Evolutionary conservation across 306 rosid genomes (phyloP), one percentile per base, ranked within the genome.

Genomic region (Erythrophleum fordii): DNA sequence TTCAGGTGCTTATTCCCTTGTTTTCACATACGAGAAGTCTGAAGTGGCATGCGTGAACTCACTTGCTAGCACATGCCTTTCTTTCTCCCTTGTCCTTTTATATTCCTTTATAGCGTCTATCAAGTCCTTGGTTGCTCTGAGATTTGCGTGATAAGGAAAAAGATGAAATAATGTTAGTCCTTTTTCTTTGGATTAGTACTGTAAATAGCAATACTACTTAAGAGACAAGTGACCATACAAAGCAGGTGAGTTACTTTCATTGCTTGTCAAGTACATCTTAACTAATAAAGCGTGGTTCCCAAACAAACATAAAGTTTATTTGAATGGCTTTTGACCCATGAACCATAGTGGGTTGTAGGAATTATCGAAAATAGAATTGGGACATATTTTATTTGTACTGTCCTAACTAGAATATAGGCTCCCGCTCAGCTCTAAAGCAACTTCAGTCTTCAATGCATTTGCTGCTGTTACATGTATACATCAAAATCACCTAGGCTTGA

Each of bases 1-100:
- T 77, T 92, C 81, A 87, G 84, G 42, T 89, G 93, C 79, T 60
- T 90, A 35, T 82, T 81, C 58, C 92, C 94, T 1, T 92, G 97
- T 83, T 85, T 86, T 74, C 79, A 64, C 72, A 85, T 80, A 45
- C 56, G 84, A 48, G 65, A 88, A 29, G 35, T 12, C 14, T 11
- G 22, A 73, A 26, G n/a, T 26, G 9, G 42, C 9, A 26, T n/a
- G 18, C 18, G 8, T 8, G 31, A 42, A 23, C 18, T n/a, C n/a
- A n/a, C n/a, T 66, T 18, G 39, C 76, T 29, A 22, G 42, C 48
- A 45, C 77, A 20, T 29, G 64, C 34, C 3, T 11, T 26, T 72
- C 45, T 26, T 18, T 72, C 65, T 5, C 8, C 34, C 48, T 13
- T 14, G 12, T 22, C 56, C 29, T 35, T 45, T 28, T 16, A 14